A percentile compares a stretch with the other conserved stretches of the same genome.
Conservation (phyloP, 345 rosid genomes). For the Rhodamnia argentea region DNA sequence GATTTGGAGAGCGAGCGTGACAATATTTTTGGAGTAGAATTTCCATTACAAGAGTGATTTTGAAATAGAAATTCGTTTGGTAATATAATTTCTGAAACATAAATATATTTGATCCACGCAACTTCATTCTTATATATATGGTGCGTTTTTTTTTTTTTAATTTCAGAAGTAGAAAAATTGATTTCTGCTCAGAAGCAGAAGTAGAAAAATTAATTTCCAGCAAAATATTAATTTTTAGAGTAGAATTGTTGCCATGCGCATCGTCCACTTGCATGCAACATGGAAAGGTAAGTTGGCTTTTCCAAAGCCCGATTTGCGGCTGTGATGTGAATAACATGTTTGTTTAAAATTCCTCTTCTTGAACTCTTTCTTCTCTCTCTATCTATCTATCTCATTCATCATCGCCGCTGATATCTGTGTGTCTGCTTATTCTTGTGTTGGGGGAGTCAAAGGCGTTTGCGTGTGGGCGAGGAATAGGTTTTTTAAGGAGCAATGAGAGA, state of each 20-base stretch:
- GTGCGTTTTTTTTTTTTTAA: too few relatives aligned
- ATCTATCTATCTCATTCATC: neutral
- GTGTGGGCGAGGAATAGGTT: conserved; percentile 28
- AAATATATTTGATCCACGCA: too few relatives aligned
- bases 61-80: too few relatives aligned
- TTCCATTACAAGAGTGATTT: too few relatives aligned
- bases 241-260: too few relatives aligned
- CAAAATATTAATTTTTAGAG: too few relatives aligned
- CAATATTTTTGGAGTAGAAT: too few relatives aligned
- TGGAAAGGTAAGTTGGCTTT: neutral
- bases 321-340: neutral
- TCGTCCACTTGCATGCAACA: neutral
- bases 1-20: neutral
- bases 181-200: too few relatives aligned
- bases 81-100: too few relatives aligned
- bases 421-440: neutral
- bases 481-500: conserved; percentile 13
- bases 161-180: too few relatives aligned
- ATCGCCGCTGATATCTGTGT: neutral
- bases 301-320: neutral
- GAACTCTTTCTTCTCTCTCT: neutral
- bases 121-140: too few relatives aligned
- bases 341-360: neutral
- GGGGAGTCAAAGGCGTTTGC: conserved; percentile 35
- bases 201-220: too few relatives aligned